Conservation (phyloP, 108 stramenopile species). For the Mayamaea pseudoterrestris region DNA sequence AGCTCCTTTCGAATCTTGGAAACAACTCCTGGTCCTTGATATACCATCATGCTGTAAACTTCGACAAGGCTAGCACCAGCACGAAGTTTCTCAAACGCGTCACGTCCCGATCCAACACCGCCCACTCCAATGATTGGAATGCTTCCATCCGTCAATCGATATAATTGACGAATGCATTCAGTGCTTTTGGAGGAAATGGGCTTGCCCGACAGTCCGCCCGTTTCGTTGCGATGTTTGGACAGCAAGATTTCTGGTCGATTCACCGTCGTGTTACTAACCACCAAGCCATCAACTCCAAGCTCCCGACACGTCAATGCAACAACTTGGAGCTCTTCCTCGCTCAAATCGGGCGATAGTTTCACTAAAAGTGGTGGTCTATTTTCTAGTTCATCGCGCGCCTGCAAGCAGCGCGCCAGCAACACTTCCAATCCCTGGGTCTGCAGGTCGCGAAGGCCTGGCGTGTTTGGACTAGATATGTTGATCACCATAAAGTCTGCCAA, state of each 20-base stretch:
- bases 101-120: slow-evolving; percentile 69
- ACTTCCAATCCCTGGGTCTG: slow-evolving; percentile 48
- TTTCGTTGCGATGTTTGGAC: slow-evolving; percentile 23
- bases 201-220: slow-evolving; percentile 83
- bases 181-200: slow-evolving; percentile 77
- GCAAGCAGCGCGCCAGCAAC: slow-evolving; percentile 44
- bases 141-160: slow-evolving; percentile 57
- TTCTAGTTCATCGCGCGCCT: slow-evolving; percentile 20
- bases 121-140: slow-evolving; percentile 93
- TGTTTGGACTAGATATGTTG: slow-evolving; percentile 88
- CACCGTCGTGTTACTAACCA: slow-evolving; percentile 88
- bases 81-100: slow-evolving; percentile 85
- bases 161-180: slow-evolving; percentile 72
- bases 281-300: slow-evolving; percentile 77
- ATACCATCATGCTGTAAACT: slow-evolving; percentile 84
- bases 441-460: slow-evolving; percentile 82
- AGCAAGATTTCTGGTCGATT: slow-evolving; percentile 33
- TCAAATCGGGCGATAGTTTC: slow-evolving; percentile 91
- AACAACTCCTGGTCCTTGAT: slow-evolving; percentile 82
- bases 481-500: slow-evolving; percentile 94
- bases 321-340: slow-evolving; percentile 54
- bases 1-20: slow-evolving; percentile 54
- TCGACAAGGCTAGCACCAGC: slow-evolving; percentile 91
- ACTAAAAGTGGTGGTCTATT: slow-evolving; percentile 66
- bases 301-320: slow-evolving; percentile 53